Conservation (phyloP, 2,329 filamentous ascomycete species). For the Nigrograna mackinnonii region DNA sequence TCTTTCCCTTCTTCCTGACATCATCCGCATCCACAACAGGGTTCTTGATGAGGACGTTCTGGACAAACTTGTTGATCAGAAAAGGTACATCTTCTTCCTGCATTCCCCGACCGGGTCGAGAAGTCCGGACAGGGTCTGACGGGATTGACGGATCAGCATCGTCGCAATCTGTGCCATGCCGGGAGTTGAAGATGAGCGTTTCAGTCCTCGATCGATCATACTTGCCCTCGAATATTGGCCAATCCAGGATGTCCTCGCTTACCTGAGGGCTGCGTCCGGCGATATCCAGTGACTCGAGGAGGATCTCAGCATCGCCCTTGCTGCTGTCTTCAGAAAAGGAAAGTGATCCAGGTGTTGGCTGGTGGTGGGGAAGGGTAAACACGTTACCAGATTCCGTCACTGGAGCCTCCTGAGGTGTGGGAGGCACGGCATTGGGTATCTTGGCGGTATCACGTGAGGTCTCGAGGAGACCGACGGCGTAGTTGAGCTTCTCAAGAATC, state of each 20-base stretch:
- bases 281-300: not conserved
- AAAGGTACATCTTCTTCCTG: constrained; percentile 29
- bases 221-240: not conserved
- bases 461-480: constrained; percentile 8
- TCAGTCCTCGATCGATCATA: constrained; percentile 14
- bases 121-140: not conserved
- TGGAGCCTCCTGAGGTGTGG: not conserved
- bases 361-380: too few relatives aligned
- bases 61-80: constrained; percentile 14
- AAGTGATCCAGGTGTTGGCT: not conserved
- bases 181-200: constrained; percentile 13
- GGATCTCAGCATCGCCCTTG: not conserved
- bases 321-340: too few relatives aligned
- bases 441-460: too few relatives aligned
- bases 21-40: not conserved
- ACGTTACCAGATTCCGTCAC: too few relatives aligned
- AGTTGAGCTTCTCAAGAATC: constrained; percentile 11
- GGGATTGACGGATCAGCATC: not conserved
- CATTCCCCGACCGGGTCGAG: constrained; percentile 11
- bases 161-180: not conserved
- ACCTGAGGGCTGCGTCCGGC: not conserved
- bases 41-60: constrained; percentile 1
- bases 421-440: too few relatives aligned
- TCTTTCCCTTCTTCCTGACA: not conserved
- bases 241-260: not conserved